Percentiles rank a stretch among this genome's conserved stretches.
Conservation (phyloP, 2,329 filamentous ascomycete species). For the Incumbomyces lentus region DNA sequence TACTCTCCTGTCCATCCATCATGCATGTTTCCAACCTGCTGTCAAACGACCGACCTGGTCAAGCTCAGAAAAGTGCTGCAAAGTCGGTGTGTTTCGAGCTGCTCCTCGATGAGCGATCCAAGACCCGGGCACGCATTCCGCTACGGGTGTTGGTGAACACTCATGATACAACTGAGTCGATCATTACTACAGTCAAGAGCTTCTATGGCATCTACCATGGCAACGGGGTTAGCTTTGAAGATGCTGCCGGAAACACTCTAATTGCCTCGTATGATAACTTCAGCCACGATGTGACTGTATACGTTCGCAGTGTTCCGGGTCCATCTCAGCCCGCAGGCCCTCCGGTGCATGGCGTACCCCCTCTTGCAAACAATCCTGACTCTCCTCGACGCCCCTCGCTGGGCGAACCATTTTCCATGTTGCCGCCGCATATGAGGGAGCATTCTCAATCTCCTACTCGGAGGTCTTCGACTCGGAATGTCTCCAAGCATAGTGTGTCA, state of each 20-base stretch:
- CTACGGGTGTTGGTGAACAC: conserved; percentile 76
- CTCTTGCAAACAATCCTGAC: conserved; percentile 40
- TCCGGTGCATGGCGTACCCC: conserved; percentile 37
- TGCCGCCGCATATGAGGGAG: conserved; percentile 46
- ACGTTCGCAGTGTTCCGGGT: conserved; percentile 68
- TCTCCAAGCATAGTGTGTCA: conserved; percentile 69
- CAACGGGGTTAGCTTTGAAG: conserved; percentile 89
- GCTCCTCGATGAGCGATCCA: conserved; percentile 47
- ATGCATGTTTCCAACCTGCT: conserved; percentile 6
- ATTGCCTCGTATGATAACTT: conserved; percentile 97
- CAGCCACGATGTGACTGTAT: conserved; percentile 80
- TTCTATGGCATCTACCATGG: conserved; percentile 92
- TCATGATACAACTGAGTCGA: conserved; percentile 93
- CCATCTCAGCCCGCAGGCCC: conserved; percentile 39
- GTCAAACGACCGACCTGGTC: not conserved
- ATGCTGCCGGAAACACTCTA: conserved; percentile 75
- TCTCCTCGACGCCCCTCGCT: conserved; percentile 47
- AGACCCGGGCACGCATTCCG: conserved; percentile 50
- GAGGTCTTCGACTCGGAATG: conserved; percentile 54
- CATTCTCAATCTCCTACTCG: conserved; percentile 54
- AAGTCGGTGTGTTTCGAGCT: conserved; percentile 58
- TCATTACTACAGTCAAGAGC: conserved; percentile 97
- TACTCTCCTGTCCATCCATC: not conserved
- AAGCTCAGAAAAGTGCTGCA: conserved; percentile 20
- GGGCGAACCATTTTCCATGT: conserved; percentile 55